Base-by-base conservation (phyloP, 345 rosid genomes). In the Eucalyptus virginea region DNA sequence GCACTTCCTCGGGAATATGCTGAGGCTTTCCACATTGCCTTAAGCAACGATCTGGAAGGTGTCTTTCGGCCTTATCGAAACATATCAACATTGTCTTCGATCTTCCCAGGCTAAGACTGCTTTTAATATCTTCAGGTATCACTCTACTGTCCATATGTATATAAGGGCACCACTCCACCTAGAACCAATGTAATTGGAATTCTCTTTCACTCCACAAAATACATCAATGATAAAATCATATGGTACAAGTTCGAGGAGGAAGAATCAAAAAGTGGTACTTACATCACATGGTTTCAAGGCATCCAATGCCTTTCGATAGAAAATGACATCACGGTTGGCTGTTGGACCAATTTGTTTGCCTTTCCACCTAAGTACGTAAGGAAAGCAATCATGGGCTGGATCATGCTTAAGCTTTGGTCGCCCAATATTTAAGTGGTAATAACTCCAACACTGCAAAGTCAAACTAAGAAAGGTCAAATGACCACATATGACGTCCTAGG, bases 61-160 rank as follows among this genome's bases (percentile, higher is more conserved):
- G 99, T 90, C 99, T 96, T 93, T 98, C 99, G 30, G 99, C 99
- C 97, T 98, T 98, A 92, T 97, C 99, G 88, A 97, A 98, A 91
- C 99, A 98, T 90, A 98, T 94, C 89, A 98, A 93, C 99, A 96
- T 98, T 37, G 99, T 95, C 92, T 94, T 97, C 19, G 99, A 96
- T 94, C 99, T 96, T 90, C 99, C 99, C 90, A 98, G 90, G 92
- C 92, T 92, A 91, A 98, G 91, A 86, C 94, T 92, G 88, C 85
- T 91, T 92, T 91, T 93, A 21, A 96, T 95, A 87, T 93, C 92
- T 87, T 94, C 96, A 4, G 99, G 98, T 92, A 97, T 95, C 30
- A 89, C 94, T 87, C 95, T 93, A 86, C 93, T 93, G 87, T 97
- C 97, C 96, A 97, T 92, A 85, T 88, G 89, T 90, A 92, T 94